Conservation (phyloP, 768 basidiomycete species). For the Gyrodon lividus region DNA sequence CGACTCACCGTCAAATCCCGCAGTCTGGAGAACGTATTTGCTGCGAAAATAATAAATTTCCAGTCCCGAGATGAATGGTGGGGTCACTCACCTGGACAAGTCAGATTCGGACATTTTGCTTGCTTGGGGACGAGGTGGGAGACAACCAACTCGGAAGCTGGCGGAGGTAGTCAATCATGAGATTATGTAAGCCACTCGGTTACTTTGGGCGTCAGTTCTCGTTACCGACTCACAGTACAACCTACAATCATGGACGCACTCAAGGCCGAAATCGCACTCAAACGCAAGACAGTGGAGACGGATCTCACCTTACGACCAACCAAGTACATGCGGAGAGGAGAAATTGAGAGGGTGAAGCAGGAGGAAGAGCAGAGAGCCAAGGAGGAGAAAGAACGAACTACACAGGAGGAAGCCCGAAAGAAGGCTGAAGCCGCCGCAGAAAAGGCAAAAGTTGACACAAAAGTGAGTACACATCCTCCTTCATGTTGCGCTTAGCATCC, state of each 20-base stretch:
- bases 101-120: slow-evolving; percentile 62
- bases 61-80: not conserved
- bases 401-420: slow-evolving; percentile 21
- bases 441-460: slow-evolving; percentile 28
- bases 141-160: slow-evolving; percentile 24
- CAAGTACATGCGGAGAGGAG: slow-evolving; percentile 91
- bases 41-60: slow-evolving; percentile 38
- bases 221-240: not conserved
- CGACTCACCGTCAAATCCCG: slow-evolving; percentile 82
- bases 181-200: slow-evolving; percentile 24
- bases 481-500: slow-evolving; percentile 7
- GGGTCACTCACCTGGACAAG: slow-evolving; percentile 48
- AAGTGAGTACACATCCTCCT: slow-evolving; percentile 42
- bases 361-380: slow-evolving; percentile 39
- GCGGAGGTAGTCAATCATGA: slow-evolving; percentile 34
- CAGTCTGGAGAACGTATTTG: slow-evolving; percentile 91
- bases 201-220: not conserved
- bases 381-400: slow-evolving; percentile 35
- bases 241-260: slow-evolving; percentile 74
- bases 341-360: slow-evolving; percentile 72
- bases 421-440: slow-evolving; percentile 16
- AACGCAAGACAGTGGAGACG: slow-evolving; percentile 72
- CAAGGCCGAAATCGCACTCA: slow-evolving; percentile 82
- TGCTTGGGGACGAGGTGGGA: slow-evolving; percentile 43
- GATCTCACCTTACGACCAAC: slow-evolving; percentile 49